These are phyloP conservation scores for Bisporella sp. DNA, from an alignment of 2,329 filamentous ascomycete species.

Conservation along the genomic window DNA sequence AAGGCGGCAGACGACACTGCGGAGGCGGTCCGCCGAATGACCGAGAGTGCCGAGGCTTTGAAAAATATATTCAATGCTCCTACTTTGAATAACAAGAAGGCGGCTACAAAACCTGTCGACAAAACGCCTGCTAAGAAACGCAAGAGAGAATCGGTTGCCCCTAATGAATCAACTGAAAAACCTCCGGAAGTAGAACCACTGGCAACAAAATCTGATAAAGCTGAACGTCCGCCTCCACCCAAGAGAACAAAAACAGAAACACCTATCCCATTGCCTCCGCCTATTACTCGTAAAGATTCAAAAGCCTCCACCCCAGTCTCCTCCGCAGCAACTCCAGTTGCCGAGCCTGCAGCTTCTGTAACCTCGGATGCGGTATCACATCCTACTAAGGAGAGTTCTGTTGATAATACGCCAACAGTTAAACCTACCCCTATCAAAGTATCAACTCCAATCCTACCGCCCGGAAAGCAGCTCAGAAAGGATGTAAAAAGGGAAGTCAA, in stretches of 20 bases:
- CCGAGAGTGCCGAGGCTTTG: conserved; percentile 39
- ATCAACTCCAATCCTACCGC: conserved; percentile 29
- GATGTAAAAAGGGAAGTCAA: conserved; percentile 1
- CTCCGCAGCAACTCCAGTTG: background rate
- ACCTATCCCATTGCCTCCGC: conserved; percentile 41
- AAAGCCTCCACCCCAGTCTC: conserved; percentile 22
- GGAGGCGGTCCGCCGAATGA: conserved; percentile 47
- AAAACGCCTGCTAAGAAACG: conserved; percentile 21
- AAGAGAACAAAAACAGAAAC: conserved; percentile 53
- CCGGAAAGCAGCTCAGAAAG: conserved; percentile 13
- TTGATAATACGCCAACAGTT: conserved; percentile 7
- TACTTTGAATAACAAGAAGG: background rate
- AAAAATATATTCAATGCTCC: conserved; percentile 30
- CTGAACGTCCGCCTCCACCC: conserved; percentile 28
- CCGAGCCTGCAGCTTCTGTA: conserved; percentile 15
- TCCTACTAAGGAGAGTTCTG: conserved; percentile 8
- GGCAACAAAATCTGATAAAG: conserved; percentile 5
- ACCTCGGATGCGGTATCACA: conserved; percentile 11
- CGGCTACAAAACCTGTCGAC: conserved; percentile 11
- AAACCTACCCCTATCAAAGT: conserved; percentile 23
- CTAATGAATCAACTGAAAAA: conserved; percentile 15
- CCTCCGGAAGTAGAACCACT: conserved; percentile 11
- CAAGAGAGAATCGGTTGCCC: conserved; percentile 21
- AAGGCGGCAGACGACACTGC: conserved; percentile 56
- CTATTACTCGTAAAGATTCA: conserved; percentile 25